These are phyloP conservation scores for Termitomyces sp. DNA, from an alignment of 768 basidiomycete genomes.

Conservation along the genomic window DNA sequence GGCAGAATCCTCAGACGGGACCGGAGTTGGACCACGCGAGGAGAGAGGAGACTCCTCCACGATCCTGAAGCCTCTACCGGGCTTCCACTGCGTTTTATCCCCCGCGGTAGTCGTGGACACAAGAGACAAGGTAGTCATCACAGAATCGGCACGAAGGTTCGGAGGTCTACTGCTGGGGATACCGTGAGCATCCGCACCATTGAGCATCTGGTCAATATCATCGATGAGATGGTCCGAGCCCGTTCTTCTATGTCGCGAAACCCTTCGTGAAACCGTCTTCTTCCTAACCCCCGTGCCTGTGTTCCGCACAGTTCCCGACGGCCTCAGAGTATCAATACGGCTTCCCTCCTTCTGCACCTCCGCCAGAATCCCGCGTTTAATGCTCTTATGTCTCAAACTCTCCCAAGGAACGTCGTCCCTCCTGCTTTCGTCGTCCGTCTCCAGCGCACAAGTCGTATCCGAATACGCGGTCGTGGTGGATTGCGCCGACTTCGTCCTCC, in stretches of 20 bases:
- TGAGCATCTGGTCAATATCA: slow-evolving; percentile 8
- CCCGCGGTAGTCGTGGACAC: slow-evolving; percentile 13
- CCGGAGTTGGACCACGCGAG: slow-evolving; percentile 8
- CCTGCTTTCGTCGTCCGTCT: slow-evolving; percentile 18
- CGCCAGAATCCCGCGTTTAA: slow-evolving; percentile 46
- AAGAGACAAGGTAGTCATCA: slow-evolving; percentile 10
- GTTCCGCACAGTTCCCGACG: slow-evolving; percentile 15
- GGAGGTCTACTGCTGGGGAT: not conserved
- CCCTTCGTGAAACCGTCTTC: slow-evolving; percentile 9
- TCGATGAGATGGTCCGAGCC: slow-evolving; percentile 23
- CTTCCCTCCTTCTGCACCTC: slow-evolving; percentile 30
- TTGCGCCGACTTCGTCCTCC: slow-evolving; percentile 11
- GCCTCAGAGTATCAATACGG: slow-evolving; percentile 27
- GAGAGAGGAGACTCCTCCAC: slow-evolving; percentile 28
- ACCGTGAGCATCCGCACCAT: not conserved
- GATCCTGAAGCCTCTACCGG: slow-evolving; percentile 38
- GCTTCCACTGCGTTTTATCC: slow-evolving; percentile 22
- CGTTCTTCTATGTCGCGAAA: slow-evolving; percentile 16
- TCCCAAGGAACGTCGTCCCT: slow-evolving; percentile 33
- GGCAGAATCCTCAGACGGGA: slow-evolving; percentile 10
- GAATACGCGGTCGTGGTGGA: slow-evolving; percentile 10
- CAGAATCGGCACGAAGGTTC: slow-evolving; percentile 9
- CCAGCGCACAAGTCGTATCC: slow-evolving; percentile 8
- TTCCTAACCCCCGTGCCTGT: not conserved
- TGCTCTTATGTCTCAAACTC: slow-evolving; percentile 43